Evolutionary conservation across 768 basidiomycete species (phyloP).

Genomic region (Exsudoporus frostii): DNA sequence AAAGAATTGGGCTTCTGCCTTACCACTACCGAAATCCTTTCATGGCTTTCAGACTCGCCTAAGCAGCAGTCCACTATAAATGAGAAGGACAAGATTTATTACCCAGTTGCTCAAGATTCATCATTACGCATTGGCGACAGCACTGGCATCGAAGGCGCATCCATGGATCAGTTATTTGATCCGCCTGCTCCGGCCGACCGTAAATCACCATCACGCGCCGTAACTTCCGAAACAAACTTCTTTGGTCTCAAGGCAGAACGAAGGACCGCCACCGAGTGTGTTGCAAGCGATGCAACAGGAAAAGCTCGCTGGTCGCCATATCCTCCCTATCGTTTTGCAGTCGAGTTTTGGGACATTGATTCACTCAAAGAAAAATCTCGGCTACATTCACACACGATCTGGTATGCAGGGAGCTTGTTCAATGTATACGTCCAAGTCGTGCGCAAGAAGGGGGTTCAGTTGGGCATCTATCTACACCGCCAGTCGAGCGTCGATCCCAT

Average conservation of each 20-base stretch:
- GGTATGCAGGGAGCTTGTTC: slow-evolving; percentile 86
- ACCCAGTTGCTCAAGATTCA: slow-evolving; percentile 63
- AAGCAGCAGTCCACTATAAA: slow-evolving; percentile 8
- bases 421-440: slow-evolving; percentile 89
- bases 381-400: slow-evolving; percentile 80
- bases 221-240: slow-evolving; percentile 50
- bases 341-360: slow-evolving; percentile 89
- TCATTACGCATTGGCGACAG: slow-evolving; percentile 76
- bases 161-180: slow-evolving; percentile 73
- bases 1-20: slow-evolving; percentile 70
- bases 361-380: slow-evolving; percentile 80
- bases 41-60: slow-evolving; percentile 25
- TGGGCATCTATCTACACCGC: slow-evolving; percentile 87
- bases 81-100: slow-evolving; percentile 44
- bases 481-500: slow-evolving; percentile 79
- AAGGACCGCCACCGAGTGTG: slow-evolving; percentile 40
- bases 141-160: slow-evolving; percentile 46
- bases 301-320: slow-evolving; percentile 60
- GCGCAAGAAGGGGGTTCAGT: slow-evolving; percentile 74
- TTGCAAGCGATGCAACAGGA: slow-evolving; percentile 42
- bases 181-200: slow-evolving; percentile 25
- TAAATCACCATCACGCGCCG: slow-evolving; percentile 26
- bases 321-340: slow-evolving; percentile 80
- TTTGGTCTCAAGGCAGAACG: slow-evolving; percentile 58
- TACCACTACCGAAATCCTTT: slow-evolving; percentile 50